Conservation (phyloP, 495 filamentous ascomycete genomes). For the Penicillium verhagenii region DNA sequence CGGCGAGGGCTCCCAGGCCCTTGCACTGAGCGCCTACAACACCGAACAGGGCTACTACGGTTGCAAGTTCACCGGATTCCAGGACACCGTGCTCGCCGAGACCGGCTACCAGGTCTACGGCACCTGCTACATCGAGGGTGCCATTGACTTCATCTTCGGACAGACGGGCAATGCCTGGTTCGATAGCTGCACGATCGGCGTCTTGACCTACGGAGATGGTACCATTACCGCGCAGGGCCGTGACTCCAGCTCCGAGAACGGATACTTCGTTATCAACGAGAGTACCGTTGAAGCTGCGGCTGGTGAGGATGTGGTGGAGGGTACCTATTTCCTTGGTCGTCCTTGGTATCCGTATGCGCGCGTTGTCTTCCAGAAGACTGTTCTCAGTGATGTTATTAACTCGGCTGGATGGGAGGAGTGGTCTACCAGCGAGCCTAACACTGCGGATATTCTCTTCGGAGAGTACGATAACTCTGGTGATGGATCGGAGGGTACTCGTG, state of each 20-base stretch:
- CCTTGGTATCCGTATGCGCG: conserved; percentile 62
- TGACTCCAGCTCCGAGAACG: conserved; percentile 43
- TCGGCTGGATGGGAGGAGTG: conserved; percentile 60
- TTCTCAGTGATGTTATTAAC: conserved; percentile 57
- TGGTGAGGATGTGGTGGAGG: conserved; percentile 46
- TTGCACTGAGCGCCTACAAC: conserved; percentile 56
- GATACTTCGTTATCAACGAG: conserved; percentile 65
- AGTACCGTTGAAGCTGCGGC: conserved; percentile 45
- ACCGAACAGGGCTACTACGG: conserved; percentile 59
- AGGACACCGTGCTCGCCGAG: conserved; percentile 62
- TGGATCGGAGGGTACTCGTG: conserved; percentile 57
- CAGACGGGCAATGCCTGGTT: conserved; percentile 62
- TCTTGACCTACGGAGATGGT: conserved; percentile 39
- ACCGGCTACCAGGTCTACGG: conserved; percentile 59
- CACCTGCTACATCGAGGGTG: conserved; percentile 55
- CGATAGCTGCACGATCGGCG: conserved; percentile 54
- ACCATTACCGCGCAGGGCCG: conserved; percentile 64
- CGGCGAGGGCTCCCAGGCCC: conserved; percentile 54
- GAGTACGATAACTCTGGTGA: conserved; percentile 61
- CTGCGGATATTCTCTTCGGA: conserved; percentile 52
- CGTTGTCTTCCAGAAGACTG: conserved; percentile 60
- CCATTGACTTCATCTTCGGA: conserved; percentile 68
- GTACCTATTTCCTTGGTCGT: conserved; percentile 61
- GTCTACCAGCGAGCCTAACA: conserved; percentile 47
- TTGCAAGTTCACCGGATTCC: conserved; percentile 54